Evolutionary conservation across 441 rosid genomes (phyloP), one percentile per base, ranked within the genome.

Genomic region (Biscutella laevigata): DNA sequence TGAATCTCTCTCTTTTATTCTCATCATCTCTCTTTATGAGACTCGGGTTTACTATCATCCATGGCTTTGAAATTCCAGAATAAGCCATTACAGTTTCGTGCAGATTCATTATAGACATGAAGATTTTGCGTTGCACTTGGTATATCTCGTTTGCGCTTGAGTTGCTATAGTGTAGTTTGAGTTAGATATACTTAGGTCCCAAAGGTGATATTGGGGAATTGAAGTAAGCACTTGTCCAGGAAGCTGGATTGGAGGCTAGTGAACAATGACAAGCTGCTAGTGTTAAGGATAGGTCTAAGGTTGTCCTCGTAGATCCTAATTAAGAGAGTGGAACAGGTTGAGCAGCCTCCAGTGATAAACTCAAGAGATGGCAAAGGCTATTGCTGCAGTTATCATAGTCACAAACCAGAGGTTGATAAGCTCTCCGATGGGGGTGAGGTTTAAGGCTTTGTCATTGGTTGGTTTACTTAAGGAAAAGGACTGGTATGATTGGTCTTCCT

Each of bases 351-450:
- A 39, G 60, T 66, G 42, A 13, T 66, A 4, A 78, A n/a, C 57
- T 5, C 73, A 73, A 61, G 89, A 74, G 62, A 74, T 64, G 67
- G 53, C 55, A 4, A 81, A 70, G 68, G 81, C 89, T 26, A 30
- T 77, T 24, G 74, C 72, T 53, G 79, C 84, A 0, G 64, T 90
- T 62, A 71, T 52, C 9, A 70, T 65, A 6, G 71, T 86, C 20
- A 61, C 72, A 10, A 64, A 56, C n/a, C n/a, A 13, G 94, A 86
- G 68, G 73, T 86, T 26, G 83, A 86, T 71, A 76, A 71, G 67
- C 83, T 90, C 56, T 80, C 87, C 0, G 91, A 82, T 42, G 76
- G 78, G 73, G 97, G n/a, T 86, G 63, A 67, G 76, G 33, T 39
- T 64, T 10, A 4, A 6, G 13, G 24, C 7, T 42, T 22, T 27